Conservation (phyloP, 2,329 filamentous ascomycete genomes). For the Podosphaera xanthii region DNA sequence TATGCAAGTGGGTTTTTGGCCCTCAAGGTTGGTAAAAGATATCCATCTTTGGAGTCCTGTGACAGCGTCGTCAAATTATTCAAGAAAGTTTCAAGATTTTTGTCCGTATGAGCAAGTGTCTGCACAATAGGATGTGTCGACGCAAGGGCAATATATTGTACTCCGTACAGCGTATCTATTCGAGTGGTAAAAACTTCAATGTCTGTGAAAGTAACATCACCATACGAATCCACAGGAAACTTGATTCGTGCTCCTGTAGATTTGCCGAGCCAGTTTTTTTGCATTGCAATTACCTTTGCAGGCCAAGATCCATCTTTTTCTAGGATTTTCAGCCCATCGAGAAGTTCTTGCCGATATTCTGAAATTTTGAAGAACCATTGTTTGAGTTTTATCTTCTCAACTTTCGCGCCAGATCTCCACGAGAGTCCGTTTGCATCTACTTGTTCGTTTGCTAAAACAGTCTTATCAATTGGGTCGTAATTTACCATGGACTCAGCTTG, state of each 20-base stretch:
- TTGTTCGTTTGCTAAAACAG: conserved; percentile 79
- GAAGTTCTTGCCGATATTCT: conserved; percentile 46
- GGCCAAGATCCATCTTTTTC: conserved; percentile 48
- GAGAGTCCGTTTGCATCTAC: conserved; percentile 69
- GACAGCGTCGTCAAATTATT: conserved; percentile 33
- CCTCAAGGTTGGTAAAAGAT: conserved; percentile 35
- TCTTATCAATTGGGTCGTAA: conserved; percentile 75
- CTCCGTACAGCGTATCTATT: conserved; percentile 69
- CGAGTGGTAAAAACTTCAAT: conserved; percentile 67
- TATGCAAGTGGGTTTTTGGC: conserved; percentile 44
- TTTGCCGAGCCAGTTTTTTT: conserved; percentile 71
- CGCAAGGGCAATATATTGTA: conserved; percentile 64
- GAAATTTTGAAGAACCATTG: conserved; percentile 87
- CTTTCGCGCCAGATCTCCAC: conserved; percentile 70
- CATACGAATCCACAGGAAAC: conserved; percentile 33
- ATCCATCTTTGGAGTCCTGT: conserved; percentile 40
- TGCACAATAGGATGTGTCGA: conserved; percentile 47
- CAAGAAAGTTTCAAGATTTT: conserved; percentile 43
- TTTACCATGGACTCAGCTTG: conserved; percentile 70
- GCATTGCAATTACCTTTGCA: conserved; percentile 60
- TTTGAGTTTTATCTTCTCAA: conserved; percentile 55
- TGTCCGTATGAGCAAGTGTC: conserved; percentile 33
- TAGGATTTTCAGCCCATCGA: conserved; percentile 47
- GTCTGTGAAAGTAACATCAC: conserved; percentile 6
- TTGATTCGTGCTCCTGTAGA: conserved; percentile 50